Conservation (phyloP, 2,329 filamentous ascomycete species). For the Ceratocystis cubensis region DNA sequence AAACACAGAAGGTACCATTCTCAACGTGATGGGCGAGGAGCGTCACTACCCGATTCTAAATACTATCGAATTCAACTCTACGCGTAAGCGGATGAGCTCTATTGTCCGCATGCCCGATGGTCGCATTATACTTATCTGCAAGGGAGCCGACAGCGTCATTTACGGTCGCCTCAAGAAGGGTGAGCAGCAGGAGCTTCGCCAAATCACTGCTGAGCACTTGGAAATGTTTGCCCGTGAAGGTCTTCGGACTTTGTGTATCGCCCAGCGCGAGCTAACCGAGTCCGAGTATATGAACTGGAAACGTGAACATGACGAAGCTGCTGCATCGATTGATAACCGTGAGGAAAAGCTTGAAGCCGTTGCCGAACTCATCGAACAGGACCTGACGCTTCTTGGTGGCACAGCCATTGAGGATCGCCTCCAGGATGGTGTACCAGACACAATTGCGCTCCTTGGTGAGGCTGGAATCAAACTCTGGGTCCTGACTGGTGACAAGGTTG, state of each 20-base stretch:
- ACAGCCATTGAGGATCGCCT: conserved; percentile 95
- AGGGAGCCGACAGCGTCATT: conserved; percentile 94
- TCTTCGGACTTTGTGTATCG: conserved; percentile 86
- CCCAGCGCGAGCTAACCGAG: conserved; percentile 66
- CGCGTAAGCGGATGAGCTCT: conserved; percentile 89
- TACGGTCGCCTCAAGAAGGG: conserved; percentile 80
- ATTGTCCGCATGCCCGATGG: conserved; percentile 91
- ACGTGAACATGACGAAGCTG: conserved; percentile 74
- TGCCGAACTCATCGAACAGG: conserved; percentile 79
- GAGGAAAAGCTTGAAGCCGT: conserved; percentile 89
- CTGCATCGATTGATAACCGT: conserved; percentile 68
- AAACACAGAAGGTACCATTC: conserved; percentile 63
- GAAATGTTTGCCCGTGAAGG: conserved; percentile 96
- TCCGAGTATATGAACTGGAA: conserved; percentile 77
- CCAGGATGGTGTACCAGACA: conserved; percentile 93
- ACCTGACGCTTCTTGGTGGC: conserved; percentile 76
- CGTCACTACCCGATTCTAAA: conserved; percentile 78
- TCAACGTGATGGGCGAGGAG: conserved; percentile 82
- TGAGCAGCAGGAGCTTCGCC: conserved; percentile 72
- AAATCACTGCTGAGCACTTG: conserved; percentile 78
- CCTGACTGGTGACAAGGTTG: conserved; percentile 93
- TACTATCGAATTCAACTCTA: conserved; percentile 92
- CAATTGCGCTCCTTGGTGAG: conserved; percentile 77
- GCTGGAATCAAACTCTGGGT: conserved; percentile 99
- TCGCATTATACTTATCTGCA: conserved; percentile 84